Percentiles rank a stretch among this genome's conserved stretches.
These are phyloP conservation scores for Rhodotorula babjevae DNA, from an alignment of 768 basidiomycete genomes.

Conservation along the genomic window DNA sequence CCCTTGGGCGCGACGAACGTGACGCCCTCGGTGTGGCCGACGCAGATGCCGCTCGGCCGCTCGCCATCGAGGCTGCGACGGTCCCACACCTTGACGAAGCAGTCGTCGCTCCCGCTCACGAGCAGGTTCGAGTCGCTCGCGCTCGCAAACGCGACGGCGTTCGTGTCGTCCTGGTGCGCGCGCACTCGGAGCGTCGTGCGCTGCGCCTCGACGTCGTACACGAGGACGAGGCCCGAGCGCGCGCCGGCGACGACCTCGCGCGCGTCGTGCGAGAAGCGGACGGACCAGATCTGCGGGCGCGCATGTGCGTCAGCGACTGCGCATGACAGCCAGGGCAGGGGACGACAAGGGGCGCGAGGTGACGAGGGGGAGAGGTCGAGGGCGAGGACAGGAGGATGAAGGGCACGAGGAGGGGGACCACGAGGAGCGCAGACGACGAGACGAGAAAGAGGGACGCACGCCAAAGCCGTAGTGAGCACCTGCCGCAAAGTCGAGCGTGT, in stretches of 20 bases:
- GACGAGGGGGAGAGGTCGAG: conserved; percentile 57
- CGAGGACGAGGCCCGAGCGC: conserved; percentile 49
- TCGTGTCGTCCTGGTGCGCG: conserved; percentile 89
- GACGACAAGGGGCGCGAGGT: conserved; percentile 59
- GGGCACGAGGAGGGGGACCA: too few relatives aligned
- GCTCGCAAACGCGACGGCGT: conserved; percentile 86
- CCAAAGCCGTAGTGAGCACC: conserved; percentile 22
- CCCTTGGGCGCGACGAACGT: conserved; percentile 71
- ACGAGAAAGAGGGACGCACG: background rate
- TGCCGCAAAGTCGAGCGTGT: conserved; percentile 42
- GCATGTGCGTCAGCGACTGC: too few relatives aligned
- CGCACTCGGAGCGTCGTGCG: conserved; percentile 72
- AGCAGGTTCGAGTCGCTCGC: conserved; percentile 86
- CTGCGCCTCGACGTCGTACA: conserved; percentile 83
- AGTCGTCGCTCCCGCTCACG: conserved; percentile 91
- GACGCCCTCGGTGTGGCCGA: conserved; percentile 76
- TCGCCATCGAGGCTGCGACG: conserved; percentile 53
- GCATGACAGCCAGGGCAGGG: too few relatives aligned
- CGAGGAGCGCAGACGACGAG: too few relatives aligned
- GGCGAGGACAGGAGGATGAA: conserved; percentile 30
- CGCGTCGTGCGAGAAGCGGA: conserved; percentile 92
- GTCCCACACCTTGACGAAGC: conserved; percentile 89
- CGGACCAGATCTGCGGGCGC: conserved; percentile 74
- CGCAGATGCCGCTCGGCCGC: conserved; percentile 85
- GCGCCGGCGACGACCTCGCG: conserved; percentile 93